Evolutionary conservation across 805 yeast species (phyloP).

Genomic region (Debaryomyces castellii): DNA sequence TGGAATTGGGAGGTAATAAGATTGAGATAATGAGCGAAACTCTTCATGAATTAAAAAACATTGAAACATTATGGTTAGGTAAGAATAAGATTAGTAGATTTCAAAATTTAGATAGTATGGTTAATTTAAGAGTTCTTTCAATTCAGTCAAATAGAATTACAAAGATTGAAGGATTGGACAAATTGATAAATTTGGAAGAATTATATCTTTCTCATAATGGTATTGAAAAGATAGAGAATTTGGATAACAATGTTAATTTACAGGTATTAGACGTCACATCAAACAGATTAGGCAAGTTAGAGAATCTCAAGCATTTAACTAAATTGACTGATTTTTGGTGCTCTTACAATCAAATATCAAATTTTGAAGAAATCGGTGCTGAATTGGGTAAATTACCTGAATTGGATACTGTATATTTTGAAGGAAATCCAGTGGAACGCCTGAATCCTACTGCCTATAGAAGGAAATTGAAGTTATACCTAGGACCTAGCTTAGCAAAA

Average conservation of each 20-base stretch:
- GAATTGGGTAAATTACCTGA: conserved; percentile 62
- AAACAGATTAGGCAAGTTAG: conserved; percentile 62
- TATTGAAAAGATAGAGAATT: conserved; percentile 68
- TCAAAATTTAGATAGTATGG: conserved; percentile 58
- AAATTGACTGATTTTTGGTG: conserved; percentile 94
- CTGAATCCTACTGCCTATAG: conserved; percentile 79
- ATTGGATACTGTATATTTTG: conserved; percentile 88
- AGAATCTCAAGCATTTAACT: conserved; percentile 61
- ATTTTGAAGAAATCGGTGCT: conserved; percentile 66
- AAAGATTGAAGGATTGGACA: conserved; percentile 79
- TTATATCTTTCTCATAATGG: conserved; percentile 86
- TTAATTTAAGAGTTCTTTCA: conserved; percentile 70
- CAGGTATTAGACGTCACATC: conserved; percentile 79
- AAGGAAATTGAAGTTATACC: conserved; percentile 70
- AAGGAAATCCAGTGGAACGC: conserved; percentile 84
- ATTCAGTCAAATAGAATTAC: conserved; percentile 84
- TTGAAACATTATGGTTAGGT: conserved; percentile 89
- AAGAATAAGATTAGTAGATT: conserved; percentile 72
- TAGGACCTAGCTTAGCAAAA: conserved; percentile 71
- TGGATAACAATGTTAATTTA: conserved; percentile 67
- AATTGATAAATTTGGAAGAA: conserved; percentile 72
- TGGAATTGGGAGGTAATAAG: conserved; percentile 91
- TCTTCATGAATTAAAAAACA: conserved; percentile 50
- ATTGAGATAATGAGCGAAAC: conserved; percentile 57
- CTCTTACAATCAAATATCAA: conserved; percentile 67